Conservation (phyloP, 306 rosid species). For the Sicyos baderoa region DNA sequence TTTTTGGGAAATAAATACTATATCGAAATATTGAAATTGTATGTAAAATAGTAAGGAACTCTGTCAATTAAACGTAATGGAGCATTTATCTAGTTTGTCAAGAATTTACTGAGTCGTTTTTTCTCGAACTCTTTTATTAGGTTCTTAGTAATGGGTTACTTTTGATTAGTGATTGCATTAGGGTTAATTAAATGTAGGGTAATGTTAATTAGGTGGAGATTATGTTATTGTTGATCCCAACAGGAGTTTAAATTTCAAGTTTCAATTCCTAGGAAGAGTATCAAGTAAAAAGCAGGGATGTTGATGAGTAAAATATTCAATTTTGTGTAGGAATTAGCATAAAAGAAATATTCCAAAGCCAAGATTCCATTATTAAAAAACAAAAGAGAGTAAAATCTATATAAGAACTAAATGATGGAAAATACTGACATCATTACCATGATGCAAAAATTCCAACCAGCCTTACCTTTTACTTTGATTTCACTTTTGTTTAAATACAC, state of each 20-base stretch:
- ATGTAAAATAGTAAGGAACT: too few species aligned
- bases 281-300: background rate
- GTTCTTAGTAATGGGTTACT: too few species aligned
- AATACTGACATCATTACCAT: slow-evolving; percentile 20
- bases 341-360: slow-evolving; percentile 9
- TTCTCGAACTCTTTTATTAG: too few species aligned
- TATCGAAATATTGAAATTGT: too few species aligned
- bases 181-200: background rate
- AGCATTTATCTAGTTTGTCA: too few species aligned
- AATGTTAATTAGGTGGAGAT: background rate
- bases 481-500: slow-evolving; percentile 19
- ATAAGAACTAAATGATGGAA: slow-evolving; percentile 21
- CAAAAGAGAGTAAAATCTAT: slow-evolving; percentile 4
- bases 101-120: too few species aligned
- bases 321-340: background rate
- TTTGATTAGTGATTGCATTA: too few species aligned
- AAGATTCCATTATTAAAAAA: slow-evolving; percentile 19
- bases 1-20: too few species aligned
- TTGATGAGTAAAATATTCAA: background rate
- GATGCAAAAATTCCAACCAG: slow-evolving; percentile 17
- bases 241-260: background rate
- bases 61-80: too few species aligned
- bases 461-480: slow-evolving; percentile 16
- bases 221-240: slow-evolving; percentile 3
- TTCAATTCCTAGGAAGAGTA: background rate